Conservation (phyloP, 306 rosid species). For the Vigna unguiculata region DNA sequence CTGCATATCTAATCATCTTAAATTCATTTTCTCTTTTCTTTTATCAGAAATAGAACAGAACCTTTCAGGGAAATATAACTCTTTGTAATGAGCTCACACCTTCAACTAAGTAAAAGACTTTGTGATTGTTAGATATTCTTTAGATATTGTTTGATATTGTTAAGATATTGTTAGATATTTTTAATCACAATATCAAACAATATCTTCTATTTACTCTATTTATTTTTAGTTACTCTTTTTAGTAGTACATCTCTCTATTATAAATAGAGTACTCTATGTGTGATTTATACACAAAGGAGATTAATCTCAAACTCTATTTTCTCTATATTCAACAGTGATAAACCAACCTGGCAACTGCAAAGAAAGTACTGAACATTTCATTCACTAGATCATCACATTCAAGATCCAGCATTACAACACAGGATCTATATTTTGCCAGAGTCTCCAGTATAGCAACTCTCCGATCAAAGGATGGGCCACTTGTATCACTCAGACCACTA, state of each 20-base stretch:
- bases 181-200: too few species aligned
- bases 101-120: constrained; percentile 33
- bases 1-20: constrained; percentile 23
- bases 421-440: constrained; percentile 94
- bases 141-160: too few species aligned
- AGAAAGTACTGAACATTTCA: constrained; percentile 92
- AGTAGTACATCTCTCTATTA: too few species aligned
- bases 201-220: too few species aligned
- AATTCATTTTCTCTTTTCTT: not conserved
- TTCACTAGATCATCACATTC: constrained; percentile 95
- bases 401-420: constrained; percentile 98
- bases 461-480: constrained; percentile 82
- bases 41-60: constrained; percentile 40
- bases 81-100: constrained; percentile 23
- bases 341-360: constrained; percentile 87
- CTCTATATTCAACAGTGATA: too few species aligned
- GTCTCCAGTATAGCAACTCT: constrained; percentile 93
- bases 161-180: too few species aligned
- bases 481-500: constrained; percentile 82
- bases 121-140: too few species aligned
- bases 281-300: too few species aligned
- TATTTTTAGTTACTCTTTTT: too few species aligned
- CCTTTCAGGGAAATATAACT: constrained; percentile 32
- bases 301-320: too few species aligned
- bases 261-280: too few species aligned